Evolutionary conservation across 2,329 filamentous ascomycete species (phyloP).

Genomic region (Harringtonia aguacate): DNA sequence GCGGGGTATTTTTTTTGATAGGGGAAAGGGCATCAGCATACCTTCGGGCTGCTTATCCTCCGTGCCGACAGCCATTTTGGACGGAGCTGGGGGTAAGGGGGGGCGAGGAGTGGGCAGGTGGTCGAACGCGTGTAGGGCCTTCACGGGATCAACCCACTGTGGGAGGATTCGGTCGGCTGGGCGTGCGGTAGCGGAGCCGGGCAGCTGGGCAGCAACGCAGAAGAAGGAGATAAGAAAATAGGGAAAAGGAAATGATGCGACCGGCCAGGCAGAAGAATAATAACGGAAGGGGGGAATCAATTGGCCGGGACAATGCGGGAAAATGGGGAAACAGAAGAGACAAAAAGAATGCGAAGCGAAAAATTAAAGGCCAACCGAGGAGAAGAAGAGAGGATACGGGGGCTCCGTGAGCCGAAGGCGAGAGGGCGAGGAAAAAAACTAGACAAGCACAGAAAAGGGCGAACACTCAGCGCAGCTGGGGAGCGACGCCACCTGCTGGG

Average conservation of each 20-base stretch:
- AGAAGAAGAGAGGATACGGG: no score
- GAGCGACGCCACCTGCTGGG: no score
- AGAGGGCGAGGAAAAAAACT: no score
- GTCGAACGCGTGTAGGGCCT: no score
- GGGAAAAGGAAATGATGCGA: background rate
- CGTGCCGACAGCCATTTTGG: conserved; percentile 6
- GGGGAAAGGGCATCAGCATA: background rate
- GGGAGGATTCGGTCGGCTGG: no score
- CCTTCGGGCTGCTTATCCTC: conserved; percentile 8
- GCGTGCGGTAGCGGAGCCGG: no score
- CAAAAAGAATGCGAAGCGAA: background rate
- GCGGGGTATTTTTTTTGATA: no score
- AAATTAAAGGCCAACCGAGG: no score
- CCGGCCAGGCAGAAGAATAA: background rate
- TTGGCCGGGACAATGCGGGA: background rate
- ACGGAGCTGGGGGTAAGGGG: no score
- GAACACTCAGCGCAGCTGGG: background rate
- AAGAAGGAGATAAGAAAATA: background rate
- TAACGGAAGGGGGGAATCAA: background rate
- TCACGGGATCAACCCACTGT: no score
- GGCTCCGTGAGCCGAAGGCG: no score
- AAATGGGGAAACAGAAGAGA: background rate
- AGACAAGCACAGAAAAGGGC: background rate
- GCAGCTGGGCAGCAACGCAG: background rate
- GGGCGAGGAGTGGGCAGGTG: no score